Base-by-base conservation (phyloP, 495 filamentous ascomycete species). In the Penicillium longicatenatum region DNA sequence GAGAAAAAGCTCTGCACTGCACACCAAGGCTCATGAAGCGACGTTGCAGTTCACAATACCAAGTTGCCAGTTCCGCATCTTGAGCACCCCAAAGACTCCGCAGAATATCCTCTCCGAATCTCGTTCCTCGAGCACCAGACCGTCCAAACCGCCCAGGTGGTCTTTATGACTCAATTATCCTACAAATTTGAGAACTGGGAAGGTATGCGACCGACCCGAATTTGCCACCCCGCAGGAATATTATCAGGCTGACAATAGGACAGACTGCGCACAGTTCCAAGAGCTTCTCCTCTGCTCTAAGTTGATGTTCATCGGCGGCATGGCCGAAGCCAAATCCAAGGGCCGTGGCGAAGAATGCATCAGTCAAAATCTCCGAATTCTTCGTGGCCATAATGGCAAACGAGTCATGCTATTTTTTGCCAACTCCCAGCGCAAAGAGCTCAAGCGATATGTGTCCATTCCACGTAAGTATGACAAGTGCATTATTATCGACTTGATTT, bases 261-360 rank as follows among this genome's bases (percentile, higher is more conserved):
- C 51, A 76, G 75, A 78, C 55, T 76, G 73, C 46, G 59, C 76
- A 1, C 69, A 70, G 46, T 80, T 80, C 41, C 77, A 80, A 61
- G 77, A 80, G 52, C 41, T 74, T 9, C 63, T 80, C 0, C 70
- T 79, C 16, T 63, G 69, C n/a, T 72, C 73, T 8, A 75, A 70
- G 57, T 58, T 80, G 14, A 53, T 74, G 11, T 76, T 79, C 43
- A 70, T 79, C 42, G 74, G 72, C 0, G 76, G 77, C 1, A 76
- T 80, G 56, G 75, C 76, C 1, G 76, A 79, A 46, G 75, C 72
- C 49, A 78, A 76, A 46, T 79, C 75, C 46, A 80, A 78, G 52
- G 76, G 77, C 7, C 72, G 76, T 12, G 76, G 77, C 4, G 77
- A 80, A 47, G 77, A 80, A 62, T 80, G 77, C 45, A 78, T 80